Evolutionary conservation across 2,329 filamentous ascomycete species (phyloP), one percentile per base, ranked within the genome.

Genomic region (Cladophialophora carrionii): DNA sequence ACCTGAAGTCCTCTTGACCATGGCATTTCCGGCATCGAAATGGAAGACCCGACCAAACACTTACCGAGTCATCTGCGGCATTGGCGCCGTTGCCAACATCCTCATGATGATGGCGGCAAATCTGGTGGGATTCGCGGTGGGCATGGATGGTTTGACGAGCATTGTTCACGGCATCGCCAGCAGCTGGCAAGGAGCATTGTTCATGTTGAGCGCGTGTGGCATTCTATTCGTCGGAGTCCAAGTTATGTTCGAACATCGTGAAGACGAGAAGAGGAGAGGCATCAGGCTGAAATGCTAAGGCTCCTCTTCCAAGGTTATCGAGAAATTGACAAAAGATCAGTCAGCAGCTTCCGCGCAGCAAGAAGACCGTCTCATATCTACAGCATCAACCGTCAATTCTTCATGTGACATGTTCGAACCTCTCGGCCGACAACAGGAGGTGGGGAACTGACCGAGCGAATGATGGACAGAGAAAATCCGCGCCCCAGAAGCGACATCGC

Each of bases 91-190:
- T 3, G 85, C 79, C 0, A 97, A 97, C 72, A 84, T 96, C 26
- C 79, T 98, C 55, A 92, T 97, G 89, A 95, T 99, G 90, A 96
- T 98, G 85, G 84, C 86, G 52, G 95, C 94, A 17, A 99, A 99
- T 75, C 80, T 99, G 20, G 92, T 99, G 10, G 95, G 95, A 0
- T 99, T 98, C 78, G 95, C 94, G 0, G 84, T 99, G 12, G 96
- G 96, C 0, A 71, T 97, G 57, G 95, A 99, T 74, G 95, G 96
- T 0, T 72, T 98, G 74, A 85, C 90, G 76, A 90, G 85, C 32
- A 86, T 98, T 57, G 76, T 96, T 9, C 81, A 83, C 64, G 88
- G 90, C 1, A 92, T 98, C 64, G 80, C 96, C 59, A 86, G 86
- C 20, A 90, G 90, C 64, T 91, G 87, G 80, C 87, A 87, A 83